Base-by-base conservation (phyloP, 352 stramenopile genomes). In the Phytophthora capsici region DNA sequence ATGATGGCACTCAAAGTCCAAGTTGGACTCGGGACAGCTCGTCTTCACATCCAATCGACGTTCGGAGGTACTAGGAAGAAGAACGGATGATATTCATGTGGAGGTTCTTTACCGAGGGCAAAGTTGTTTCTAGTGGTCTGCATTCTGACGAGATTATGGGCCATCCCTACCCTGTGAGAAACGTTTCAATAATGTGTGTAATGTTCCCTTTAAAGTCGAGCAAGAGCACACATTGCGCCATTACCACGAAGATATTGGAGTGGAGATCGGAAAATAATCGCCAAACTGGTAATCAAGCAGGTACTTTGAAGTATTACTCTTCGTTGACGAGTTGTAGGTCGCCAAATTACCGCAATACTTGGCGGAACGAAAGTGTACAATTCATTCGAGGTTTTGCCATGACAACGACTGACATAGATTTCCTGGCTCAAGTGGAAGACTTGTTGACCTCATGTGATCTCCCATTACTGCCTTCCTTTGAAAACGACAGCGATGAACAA, bases 391-490 rank as follows among this genome's bases (percentile, higher is more conserved):
- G 36, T 46, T 62, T 57, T n/a, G 13, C 26, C 14, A 63, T 63
- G 38, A 20, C 40, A 6, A 41, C 28, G 10, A 41, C 48, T 40
- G 38, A 66, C n/a, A 41, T 49, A 2, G 40, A 37, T 19, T 66
- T 66, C 17, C 58, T 66, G 14, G 40, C 30, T 19, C 48, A 60
- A 37, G 49, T 66, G 7, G 58, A 60, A 20, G 20, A 48, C 6
- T 66, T 66, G n/a, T 36, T 66, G n/a, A 41, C 10, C 0, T 53
- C 49, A n/a, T 26, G 13, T 41, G 40, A 66, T 20, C 28, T 47
- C 1, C 57, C 34, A 7, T 2, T 36, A 4, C 13, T 56, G 3
- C 43, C 52, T 43, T 40, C 14, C 12, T 8, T 57, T 23, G 34
- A 55, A 0, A n/a, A 23, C 1, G 19, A 40, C 22, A n/a, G n/a